Conservation (phyloP, 1,139 yeast species). For the Yamadazyma triangularis region DNA sequence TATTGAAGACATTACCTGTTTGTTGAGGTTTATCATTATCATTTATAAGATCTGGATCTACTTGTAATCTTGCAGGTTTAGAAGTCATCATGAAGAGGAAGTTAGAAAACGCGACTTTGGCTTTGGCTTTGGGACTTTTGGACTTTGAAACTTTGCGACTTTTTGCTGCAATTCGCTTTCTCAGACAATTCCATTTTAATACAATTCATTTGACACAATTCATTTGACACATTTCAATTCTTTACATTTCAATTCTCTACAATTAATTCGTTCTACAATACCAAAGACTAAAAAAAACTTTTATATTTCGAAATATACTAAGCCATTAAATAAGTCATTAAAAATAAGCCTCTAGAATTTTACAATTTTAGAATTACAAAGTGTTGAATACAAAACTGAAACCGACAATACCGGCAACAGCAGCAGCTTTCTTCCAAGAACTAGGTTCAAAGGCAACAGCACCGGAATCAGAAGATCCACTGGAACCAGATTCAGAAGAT, state of each 20-base stretch:
- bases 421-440: slow-evolving; percentile 39
- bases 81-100: background rate
- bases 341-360: background rate
- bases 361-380: slow-evolving; percentile 13
- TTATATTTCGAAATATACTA: too few relatives aligned
- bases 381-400: slow-evolving; percentile 32
- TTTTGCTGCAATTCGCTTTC: too few relatives aligned
- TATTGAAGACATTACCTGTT: slow-evolving; percentile 74
- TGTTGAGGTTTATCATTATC: slow-evolving; percentile 67
- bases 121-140: too few relatives aligned
- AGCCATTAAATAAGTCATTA: too few relatives aligned
- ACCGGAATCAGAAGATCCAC: slow-evolving; percentile 12
- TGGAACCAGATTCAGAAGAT: slow-evolving; percentile 12
- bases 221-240: too few relatives aligned
- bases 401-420: slow-evolving; percentile 36
- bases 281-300: too few relatives aligned
- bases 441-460: slow-evolving; percentile 18
- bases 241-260: too few relatives aligned
- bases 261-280: too few relatives aligned
- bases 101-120: too few relatives aligned
- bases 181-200: too few relatives aligned
- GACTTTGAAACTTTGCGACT: too few relatives aligned
- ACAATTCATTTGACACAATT: too few relatives aligned
- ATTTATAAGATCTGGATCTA: slow-evolving; percentile 60
- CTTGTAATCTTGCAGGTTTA: slow-evolving; percentile 58